Percentiles rank a stretch among this genome's conserved stretches.
phyloP scores from a whole-genome alignment of 2,329 filamentous ascomycete species.

The Ceratocystis alfenasii region DNA sequence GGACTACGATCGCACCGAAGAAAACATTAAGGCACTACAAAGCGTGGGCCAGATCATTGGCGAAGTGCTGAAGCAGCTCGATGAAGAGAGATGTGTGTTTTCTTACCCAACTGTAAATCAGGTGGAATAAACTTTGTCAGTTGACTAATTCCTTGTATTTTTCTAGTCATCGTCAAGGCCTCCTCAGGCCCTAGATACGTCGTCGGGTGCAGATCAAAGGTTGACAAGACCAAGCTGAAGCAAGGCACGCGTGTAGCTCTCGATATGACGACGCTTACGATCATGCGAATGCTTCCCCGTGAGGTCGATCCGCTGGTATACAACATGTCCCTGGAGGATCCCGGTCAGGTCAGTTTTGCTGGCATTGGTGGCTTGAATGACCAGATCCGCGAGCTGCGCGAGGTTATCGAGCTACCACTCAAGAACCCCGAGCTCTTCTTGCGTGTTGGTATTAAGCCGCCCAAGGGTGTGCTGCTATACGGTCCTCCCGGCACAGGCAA shows the following conservation, averaged over 20 bases:
- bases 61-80: conserved; percentile 95
- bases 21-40: conserved; percentile 98
- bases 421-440: conserved; percentile 98
- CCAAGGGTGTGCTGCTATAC: conserved; percentile 92
- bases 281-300: conserved; percentile 98
- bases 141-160: neutral
- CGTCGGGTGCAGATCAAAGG: conserved; percentile 94
- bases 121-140: conserved; percentile 22
- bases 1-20: conserved; percentile 93
- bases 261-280: conserved; percentile 98
- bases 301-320: conserved; percentile 98
- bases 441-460: conserved; percentile 95
- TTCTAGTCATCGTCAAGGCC: conserved; percentile 88
- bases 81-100: conserved; percentile 82
- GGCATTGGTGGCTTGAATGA: conserved; percentile 97
- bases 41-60: conserved; percentile 99
- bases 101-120: neutral
- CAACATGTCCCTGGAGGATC: conserved; percentile 99
- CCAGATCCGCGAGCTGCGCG: conserved; percentile 90
- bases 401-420: conserved; percentile 93
- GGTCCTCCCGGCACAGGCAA: conserved; percentile 95
- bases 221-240: conserved; percentile 94
- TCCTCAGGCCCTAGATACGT: conserved; percentile 96
- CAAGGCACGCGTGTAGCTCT: conserved; percentile 95
- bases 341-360: conserved; percentile 92